phyloP scores from a whole-genome alignment of 495 filamentous ascomycete genomes.

The Penicillium taxi region DNA sequence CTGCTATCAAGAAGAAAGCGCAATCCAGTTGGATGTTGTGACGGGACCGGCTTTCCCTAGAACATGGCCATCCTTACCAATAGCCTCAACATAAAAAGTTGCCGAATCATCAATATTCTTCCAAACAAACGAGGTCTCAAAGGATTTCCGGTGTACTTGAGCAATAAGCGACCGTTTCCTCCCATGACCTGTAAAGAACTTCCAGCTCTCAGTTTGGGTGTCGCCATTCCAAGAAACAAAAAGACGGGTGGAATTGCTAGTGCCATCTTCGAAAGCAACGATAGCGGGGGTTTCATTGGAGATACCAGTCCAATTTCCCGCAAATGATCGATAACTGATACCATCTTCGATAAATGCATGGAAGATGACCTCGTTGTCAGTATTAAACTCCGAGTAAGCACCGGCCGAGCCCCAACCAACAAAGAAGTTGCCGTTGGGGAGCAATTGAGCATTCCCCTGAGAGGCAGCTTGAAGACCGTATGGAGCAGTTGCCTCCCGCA shows the following conservation, averaged over 20 bases:
- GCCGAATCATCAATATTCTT: too few relatives aligned
- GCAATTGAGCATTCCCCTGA: slow-evolving; percentile 46
- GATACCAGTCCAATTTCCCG: slow-evolving; percentile 17
- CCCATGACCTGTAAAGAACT: slow-evolving; percentile 13
- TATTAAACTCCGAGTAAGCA: slow-evolving; percentile 41
- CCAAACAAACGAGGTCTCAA: too few relatives aligned
- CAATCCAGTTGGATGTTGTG: too few relatives aligned
- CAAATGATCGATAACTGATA: slow-evolving; percentile 19
- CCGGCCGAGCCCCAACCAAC: slow-evolving; percentile 46
- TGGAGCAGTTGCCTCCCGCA: slow-evolving; percentile 24
- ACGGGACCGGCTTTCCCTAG: too few relatives aligned
- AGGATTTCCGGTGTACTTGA: too few relatives aligned
- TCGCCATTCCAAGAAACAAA: slow-evolving; percentile 37
- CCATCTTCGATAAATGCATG: slow-evolving; percentile 18
- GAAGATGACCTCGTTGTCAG: slow-evolving; percentile 33
- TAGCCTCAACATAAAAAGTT: neutral
- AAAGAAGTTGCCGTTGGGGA: slow-evolving; percentile 41
- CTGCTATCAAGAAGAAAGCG: too few relatives aligned
- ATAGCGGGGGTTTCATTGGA: slow-evolving; percentile 19
- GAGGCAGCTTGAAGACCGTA: slow-evolving; percentile 36
- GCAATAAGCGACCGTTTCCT: too few relatives aligned
- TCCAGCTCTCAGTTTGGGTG: slow-evolving; percentile 26
- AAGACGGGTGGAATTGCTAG: slow-evolving; percentile 5
- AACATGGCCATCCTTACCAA: too few relatives aligned
- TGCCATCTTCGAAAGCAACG: slow-evolving; percentile 9